Evolutionary conservation across 2,329 filamentous ascomycete species (phyloP), one percentile per base, ranked within the genome.

Genomic region (Trichoderma sp.): DNA sequence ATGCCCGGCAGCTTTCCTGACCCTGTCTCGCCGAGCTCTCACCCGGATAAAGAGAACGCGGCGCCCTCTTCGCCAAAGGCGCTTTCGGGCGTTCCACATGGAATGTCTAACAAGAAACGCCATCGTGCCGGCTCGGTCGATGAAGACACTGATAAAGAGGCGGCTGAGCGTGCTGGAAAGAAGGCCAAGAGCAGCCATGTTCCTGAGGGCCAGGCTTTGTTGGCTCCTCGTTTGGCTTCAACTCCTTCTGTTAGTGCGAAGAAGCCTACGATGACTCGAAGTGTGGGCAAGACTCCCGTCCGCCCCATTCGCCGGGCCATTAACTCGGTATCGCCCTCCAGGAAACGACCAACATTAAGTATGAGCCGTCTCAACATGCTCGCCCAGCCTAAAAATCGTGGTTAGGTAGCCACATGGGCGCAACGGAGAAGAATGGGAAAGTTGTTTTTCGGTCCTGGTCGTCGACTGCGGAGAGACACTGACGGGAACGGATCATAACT

Each of bases 61-160:
- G 80, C 80, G 1, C 84, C 83, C 6, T 72, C 76, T 29, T 62
- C 67, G 24, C 73, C 75, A 5, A 77, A 78, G 56, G 43, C 82
- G 76, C 75, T 84, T 62, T 74, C 78, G n/a, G 83, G 83, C 49
- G 83, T 88, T 47, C 83, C 87, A 4, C 89, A 91, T 73, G 89
- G 89, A 21, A 86, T 91, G 79, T 78, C 82, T 8, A 90, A 88
- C 80, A 91, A 91, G 83, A 91, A 90, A 79, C 86, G 89, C 31
- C 84, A 86, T 73, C 84, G 88, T n/a, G 84, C 84, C 19, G 84
- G 79, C 64, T 84, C 83, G 59, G 87, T 88, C 53, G 86, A 87
- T 67, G 87, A 89, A 65, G 84, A 87, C 40, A 83, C 83, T 0
- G 84, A 85, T 62, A 77, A 82, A 57, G 81, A 85, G 70, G 83